Percentiles rank a stretch among this genome's conserved stretches.
phyloP scores from a whole-genome alignment of 2,329 filamentous ascomycete species.

The Aspergillus hiratsukae region DNA sequence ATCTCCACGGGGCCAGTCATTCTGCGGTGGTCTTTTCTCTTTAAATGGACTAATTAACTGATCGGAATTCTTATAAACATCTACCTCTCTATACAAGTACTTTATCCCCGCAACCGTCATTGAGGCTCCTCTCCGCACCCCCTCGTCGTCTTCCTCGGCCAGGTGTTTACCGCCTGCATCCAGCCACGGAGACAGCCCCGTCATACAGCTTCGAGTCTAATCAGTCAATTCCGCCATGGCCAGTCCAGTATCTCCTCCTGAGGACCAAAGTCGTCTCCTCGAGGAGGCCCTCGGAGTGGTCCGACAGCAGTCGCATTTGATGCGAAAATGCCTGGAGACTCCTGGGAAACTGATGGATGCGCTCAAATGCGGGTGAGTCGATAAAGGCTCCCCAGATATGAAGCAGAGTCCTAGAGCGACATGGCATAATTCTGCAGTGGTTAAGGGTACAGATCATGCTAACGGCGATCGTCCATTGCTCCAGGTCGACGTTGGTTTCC shows the following conservation, averaged over 20 bases:
- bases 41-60: not conserved
- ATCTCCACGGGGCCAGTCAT: constrained; percentile 1
- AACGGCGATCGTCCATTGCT: constrained; percentile 13
- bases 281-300: constrained; percentile 96
- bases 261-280: constrained; percentile 85
- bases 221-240: constrained; percentile 39
- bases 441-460: not conserved
- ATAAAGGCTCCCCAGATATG: constrained; percentile 24
- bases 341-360: constrained; percentile 99
- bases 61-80: not conserved
- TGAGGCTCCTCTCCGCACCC: constrained; percentile 6
- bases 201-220: constrained; percentile 14
- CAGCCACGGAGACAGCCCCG: constrained; percentile 13
- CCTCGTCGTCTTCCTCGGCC: constrained; percentile 14
- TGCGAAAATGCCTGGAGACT: constrained; percentile 96
- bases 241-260: constrained; percentile 57
- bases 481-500: constrained; percentile 93
- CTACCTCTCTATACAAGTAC: not conserved
- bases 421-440: not conserved
- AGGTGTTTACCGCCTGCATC: constrained; percentile 25
- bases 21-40: not conserved
- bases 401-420: not conserved
- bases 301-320: constrained; percentile 91
- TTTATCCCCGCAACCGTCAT: constrained; percentile 7
- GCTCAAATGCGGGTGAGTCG: constrained; percentile 90